phyloP scores from a whole-genome alignment of 139 green algal genomes.

The Zygnema circumcarinatum region DNA sequence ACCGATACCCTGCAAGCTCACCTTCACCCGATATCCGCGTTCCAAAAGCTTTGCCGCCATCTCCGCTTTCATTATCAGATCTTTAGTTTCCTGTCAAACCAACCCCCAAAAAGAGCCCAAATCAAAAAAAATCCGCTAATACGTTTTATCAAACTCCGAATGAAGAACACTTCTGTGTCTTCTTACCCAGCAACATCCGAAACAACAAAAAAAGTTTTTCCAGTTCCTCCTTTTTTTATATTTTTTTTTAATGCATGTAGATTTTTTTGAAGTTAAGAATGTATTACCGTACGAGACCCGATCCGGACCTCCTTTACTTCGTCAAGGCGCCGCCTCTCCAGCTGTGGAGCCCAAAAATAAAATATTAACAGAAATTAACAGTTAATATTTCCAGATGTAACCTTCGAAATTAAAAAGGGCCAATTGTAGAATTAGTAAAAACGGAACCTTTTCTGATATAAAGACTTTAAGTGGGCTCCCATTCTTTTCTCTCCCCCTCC shows the following conservation, averaged over 20 bases:
- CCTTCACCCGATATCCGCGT: conserved; percentile 15
- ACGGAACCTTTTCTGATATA: too few relatives aligned
- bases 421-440: too few relatives aligned
- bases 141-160: neutral
- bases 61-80: conserved; percentile 32
- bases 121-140: neutral
- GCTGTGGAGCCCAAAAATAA: neutral
- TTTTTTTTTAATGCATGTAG: neutral
- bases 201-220: neutral
- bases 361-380: too few relatives aligned
- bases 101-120: neutral
- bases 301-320: conserved; percentile 39
- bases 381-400: too few relatives aligned
- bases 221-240: conserved; percentile 5
- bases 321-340: conserved; percentile 19
- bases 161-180: neutral
- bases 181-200: neutral
- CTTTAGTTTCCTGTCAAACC: conserved; percentile 24
- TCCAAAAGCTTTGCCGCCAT: conserved; percentile 4
- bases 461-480: too few relatives aligned
- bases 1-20: conserved; percentile 3
- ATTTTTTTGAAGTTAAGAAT: neutral
- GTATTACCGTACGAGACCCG: conserved; percentile 22
- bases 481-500: too few relatives aligned
- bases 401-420: too few relatives aligned